Conservation (phyloP, 2,329 filamentous ascomycete genomes). For the Sporothrix brunneoviolacea region DNA sequence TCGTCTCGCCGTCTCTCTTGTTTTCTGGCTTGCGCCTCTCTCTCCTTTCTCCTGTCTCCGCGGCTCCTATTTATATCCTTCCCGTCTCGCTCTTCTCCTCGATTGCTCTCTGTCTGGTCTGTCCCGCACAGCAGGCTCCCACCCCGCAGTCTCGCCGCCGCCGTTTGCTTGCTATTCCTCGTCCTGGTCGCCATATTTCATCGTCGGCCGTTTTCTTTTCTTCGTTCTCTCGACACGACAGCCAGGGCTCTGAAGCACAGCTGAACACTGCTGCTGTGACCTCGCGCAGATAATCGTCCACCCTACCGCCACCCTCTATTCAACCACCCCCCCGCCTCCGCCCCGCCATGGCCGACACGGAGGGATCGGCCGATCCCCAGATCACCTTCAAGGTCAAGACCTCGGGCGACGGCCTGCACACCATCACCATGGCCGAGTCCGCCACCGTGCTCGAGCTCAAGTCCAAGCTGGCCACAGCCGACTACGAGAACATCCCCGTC, state of each 20-base stretch:
- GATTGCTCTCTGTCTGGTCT: too few species aligned
- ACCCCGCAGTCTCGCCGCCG: conserved; percentile 1
- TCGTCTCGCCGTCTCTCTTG: too few species aligned
- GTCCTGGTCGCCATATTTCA: too few species aligned
- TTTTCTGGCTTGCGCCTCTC: too few species aligned
- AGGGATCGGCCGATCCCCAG: conserved; percentile 59
- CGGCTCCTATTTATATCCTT: too few species aligned
- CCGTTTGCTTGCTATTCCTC: too few species aligned
- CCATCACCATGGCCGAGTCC: conserved; percentile 69
- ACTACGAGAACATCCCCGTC: conserved; percentile 79
- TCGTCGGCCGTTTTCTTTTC: background rate
- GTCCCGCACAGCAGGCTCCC: background rate
- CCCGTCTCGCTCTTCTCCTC: too few species aligned
- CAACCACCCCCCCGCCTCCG: background rate
- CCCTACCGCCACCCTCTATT: background rate
- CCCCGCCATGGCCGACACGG: conserved; percentile 56
- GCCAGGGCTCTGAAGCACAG: too few species aligned
- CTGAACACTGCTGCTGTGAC: too few species aligned
- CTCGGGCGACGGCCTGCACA: conserved; percentile 72
- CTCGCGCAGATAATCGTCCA: background rate
- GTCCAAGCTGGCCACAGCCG: conserved; percentile 70
- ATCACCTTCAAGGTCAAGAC: conserved; percentile 97
- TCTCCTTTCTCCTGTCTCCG: too few species aligned
- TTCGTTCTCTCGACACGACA: background rate
- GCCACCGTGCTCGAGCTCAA: conserved; percentile 83